Evolutionary conservation across 2,329 filamentous ascomycete genomes (phyloP).

Genomic region (Myotisia sp.): DNA sequence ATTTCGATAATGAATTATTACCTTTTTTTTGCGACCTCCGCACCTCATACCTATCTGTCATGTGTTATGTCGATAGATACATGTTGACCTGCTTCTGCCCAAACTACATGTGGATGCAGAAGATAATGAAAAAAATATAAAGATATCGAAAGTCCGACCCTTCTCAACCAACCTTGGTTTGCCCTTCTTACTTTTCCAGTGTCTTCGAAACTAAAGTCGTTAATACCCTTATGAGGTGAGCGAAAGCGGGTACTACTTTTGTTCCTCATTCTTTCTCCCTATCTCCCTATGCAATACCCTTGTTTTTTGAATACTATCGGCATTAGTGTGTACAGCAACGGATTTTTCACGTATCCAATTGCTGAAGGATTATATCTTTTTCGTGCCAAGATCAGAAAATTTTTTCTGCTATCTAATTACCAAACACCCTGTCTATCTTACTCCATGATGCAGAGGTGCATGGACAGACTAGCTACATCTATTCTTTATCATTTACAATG

Average conservation of each 20-base stretch:
- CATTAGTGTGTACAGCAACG: conserved; percentile 62
- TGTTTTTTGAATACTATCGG: conserved; percentile 22
- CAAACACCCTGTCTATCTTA: conserved; percentile 32
- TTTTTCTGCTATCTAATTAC: conserved; percentile 35
- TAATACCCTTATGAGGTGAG: too few relatives aligned
- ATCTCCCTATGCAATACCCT: neutral
- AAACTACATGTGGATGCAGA: conserved; percentile 1
- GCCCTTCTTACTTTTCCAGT: conserved; percentile 1
- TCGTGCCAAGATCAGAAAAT: conserved; percentile 52
- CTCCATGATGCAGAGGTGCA: conserved; percentile 31
- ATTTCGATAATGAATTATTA: neutral
- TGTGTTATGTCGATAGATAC: conserved; percentile 12
- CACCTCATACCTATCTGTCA: conserved; percentile 12
- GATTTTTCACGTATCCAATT: conserved; percentile 43
- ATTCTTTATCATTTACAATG: conserved; percentile 33
- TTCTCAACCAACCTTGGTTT: neutral
- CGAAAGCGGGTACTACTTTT: too few relatives aligned
- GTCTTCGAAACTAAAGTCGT: too few relatives aligned
- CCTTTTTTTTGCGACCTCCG: conserved; percentile 1
- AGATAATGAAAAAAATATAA: conserved; percentile 6
- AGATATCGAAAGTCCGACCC: conserved; percentile 1
- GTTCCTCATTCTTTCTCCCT: neutral
- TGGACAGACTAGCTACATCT: conserved; percentile 34
- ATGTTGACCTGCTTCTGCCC: conserved; percentile 1
- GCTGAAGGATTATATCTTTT: conserved; percentile 50